Percentiles rank a stretch among this genome's conserved stretches.
These are phyloP conservation scores for Pleurotus djamor DNA, from an alignment of 768 basidiomycete species.

Conservation along the genomic window DNA sequence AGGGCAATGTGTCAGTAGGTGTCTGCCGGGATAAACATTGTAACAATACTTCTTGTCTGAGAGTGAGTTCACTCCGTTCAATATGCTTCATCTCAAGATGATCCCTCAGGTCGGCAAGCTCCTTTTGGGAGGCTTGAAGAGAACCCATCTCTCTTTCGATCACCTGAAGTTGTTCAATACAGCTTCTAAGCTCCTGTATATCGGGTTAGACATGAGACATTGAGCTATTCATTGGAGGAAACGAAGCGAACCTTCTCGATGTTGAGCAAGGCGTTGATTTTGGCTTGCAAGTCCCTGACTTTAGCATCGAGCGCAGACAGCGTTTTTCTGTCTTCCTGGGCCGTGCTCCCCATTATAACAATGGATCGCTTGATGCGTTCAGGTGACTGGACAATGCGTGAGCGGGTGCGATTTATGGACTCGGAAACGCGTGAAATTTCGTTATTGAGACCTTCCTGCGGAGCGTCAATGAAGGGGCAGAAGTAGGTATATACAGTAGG, in stretches of 20 bases:
- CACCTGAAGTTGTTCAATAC: constrained; percentile 73
- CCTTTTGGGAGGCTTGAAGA: constrained; percentile 65
- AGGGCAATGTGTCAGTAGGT: neutral
- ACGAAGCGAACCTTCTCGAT: constrained; percentile 65
- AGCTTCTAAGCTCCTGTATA: constrained; percentile 64
- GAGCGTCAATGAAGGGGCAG: neutral
- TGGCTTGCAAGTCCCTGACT: constrained; percentile 72
- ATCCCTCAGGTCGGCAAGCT: constrained; percentile 66
- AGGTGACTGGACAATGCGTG: constrained; percentile 88
- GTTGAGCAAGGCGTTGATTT: constrained; percentile 64
- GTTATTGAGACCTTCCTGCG: constrained; percentile 57
- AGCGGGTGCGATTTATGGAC: constrained; percentile 58
- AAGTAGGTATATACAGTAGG: neutral
- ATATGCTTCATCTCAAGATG: constrained; percentile 71
- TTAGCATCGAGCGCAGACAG: constrained; percentile 69
- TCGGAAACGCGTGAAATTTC: constrained; percentile 62
- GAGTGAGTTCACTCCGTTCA: constrained; percentile 65
- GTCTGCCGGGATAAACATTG: neutral
- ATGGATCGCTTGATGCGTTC: constrained; percentile 87
- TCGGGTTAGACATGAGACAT: constrained; percentile 2
- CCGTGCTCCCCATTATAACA: constrained; percentile 64
- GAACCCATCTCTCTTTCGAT: constrained; percentile 66
- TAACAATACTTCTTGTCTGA: constrained; percentile 60
- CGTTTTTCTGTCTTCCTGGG: constrained; percentile 68
- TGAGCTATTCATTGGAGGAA: neutral